phyloP scores from a whole-genome alignment of 2,329 filamentous ascomycete species.

The Microcyclospora pomicola region DNA sequence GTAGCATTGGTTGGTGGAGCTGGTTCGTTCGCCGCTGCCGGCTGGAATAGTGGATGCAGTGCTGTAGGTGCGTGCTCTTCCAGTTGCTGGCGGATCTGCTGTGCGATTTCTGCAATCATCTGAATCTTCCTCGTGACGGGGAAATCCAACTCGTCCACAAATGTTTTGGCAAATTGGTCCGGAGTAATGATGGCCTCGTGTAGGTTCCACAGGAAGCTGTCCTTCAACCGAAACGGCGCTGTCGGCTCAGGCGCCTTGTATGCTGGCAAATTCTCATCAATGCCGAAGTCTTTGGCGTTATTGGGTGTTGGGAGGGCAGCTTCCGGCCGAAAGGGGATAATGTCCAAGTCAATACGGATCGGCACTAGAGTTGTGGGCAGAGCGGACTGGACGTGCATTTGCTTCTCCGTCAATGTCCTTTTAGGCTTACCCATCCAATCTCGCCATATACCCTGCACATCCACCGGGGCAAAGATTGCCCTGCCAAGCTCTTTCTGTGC shows the following conservation, averaged over 20 bases:
- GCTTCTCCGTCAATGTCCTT: slow-evolving; percentile 40
- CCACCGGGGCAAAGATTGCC: slow-evolving; percentile 63
- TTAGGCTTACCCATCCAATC: slow-evolving; percentile 81
- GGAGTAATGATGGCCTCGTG: slow-evolving; percentile 90
- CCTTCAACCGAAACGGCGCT: slow-evolving; percentile 75
- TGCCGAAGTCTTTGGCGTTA: slow-evolving; percentile 41
- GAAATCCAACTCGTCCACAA: slow-evolving; percentile 87
- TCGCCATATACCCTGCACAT: slow-evolving; percentile 80
- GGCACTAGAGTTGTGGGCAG: slow-evolving; percentile 85
- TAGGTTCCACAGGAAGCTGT: slow-evolving; percentile 95
- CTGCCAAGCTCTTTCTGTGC: slow-evolving; percentile 62
- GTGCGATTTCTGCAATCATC: slow-evolving; percentile 70
- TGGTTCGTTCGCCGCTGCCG: slow-evolving; percentile 15
- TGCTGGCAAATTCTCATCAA: slow-evolving; percentile 60
- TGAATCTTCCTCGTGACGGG: slow-evolving; percentile 51
- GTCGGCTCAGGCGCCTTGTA: slow-evolving; percentile 70
- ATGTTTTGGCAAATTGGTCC: slow-evolving; percentile 80
- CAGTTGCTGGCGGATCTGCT: slow-evolving; percentile 84
- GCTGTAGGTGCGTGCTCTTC: slow-evolving; percentile 94
- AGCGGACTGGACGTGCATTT: slow-evolving; percentile 51
- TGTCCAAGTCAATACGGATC: slow-evolving; percentile 90
- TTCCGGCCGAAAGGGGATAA: slow-evolving; percentile 60
- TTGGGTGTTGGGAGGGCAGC: slow-evolving; percentile 51
- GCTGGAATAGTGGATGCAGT: slow-evolving; percentile 80
- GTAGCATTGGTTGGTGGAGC: slow-evolving; percentile 17